Evolutionary conservation across 345 rosid genomes (phyloP), one percentile per base, ranked within the genome.

Genomic region (Euphorbia tirucalli): DNA sequence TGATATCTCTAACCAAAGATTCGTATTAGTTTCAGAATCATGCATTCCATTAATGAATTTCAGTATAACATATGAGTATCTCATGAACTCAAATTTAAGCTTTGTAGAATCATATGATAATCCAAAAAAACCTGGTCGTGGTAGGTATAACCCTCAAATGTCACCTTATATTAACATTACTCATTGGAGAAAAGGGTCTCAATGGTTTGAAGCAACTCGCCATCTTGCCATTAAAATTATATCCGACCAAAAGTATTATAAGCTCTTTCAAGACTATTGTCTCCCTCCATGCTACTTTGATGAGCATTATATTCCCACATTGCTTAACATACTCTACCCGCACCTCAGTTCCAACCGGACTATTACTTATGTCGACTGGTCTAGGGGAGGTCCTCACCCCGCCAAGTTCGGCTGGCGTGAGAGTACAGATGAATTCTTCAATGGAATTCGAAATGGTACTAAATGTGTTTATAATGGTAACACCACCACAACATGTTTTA

Each of bases 111-210:
- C 83, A 6, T 78, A 74, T 15, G 90, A 81, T 27, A 81, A 76
- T 57, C 90, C 87, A 1, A 69, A 80, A 21, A 81, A 71, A 44
- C 50, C 70, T 14, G 88, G 85, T 0, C 80, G 85, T 11, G 88
- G 90, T 14, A 49, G 88, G n/a, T 87, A 87, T 76, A 85, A 18
- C 13, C 79, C 73, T 0, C 55, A 65, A 30, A 87, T 87, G 88
- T 75, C 41, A 18, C 90, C 90, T 6, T 21, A 48, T 25, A 77
- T 87, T 46, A 64, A 81, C 72, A 41, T 84, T 44, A 83, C 88
- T 6, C 15, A 88, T 8, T 92, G 96, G 97, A 75, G 93, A 61
- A 92, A 92, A 81, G 93, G 96, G 27, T 85, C 96, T 4, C 97
- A 92, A 46, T 92, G 93, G 97, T 88, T 92, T n/a, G 92, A 88